These are phyloP conservation scores for Mucor indicus DNA, from an alignment of 371 early-diverging fungal genomes.

Conservation along the genomic window DNA sequence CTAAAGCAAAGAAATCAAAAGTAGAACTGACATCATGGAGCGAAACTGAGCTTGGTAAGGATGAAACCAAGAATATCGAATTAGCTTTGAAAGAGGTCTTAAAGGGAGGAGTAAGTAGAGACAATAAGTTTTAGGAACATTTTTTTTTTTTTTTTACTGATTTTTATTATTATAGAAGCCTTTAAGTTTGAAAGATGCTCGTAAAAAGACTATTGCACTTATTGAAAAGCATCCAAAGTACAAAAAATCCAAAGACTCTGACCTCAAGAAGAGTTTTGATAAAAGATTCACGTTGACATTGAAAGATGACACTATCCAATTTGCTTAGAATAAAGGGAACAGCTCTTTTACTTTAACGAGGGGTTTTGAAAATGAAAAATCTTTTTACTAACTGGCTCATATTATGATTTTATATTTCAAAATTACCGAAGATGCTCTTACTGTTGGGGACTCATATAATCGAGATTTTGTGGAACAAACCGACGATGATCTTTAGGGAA, in stretches of 20 bases:
- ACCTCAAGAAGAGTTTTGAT: constrained; percentile 28
- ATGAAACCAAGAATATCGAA: constrained; percentile 21
- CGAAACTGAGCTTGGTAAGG: constrained; percentile 22
- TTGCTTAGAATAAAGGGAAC: too few relatives aligned
- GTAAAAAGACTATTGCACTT: constrained; percentile 33
- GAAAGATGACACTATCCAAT: constrained; percentile 11
- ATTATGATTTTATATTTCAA: too few relatives aligned
- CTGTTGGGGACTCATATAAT: too few relatives aligned
- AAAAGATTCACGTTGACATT: constrained; percentile 15
- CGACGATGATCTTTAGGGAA: too few relatives aligned
- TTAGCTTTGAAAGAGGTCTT: constrained; percentile 31
- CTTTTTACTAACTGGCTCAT: too few relatives aligned
- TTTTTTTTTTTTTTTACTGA: too few relatives aligned
- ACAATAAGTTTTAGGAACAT: too few relatives aligned
- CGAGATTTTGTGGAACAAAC: too few relatives aligned
- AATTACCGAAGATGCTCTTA: too few relatives aligned
- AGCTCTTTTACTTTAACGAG: too few relatives aligned
- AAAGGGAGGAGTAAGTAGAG: constrained; percentile 19
- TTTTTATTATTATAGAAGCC: constrained; percentile 19
- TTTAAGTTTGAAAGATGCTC: constrained; percentile 26
- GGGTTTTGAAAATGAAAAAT: too few relatives aligned
- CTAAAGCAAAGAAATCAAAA: constrained; percentile 31
- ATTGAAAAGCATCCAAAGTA: constrained; percentile 30
- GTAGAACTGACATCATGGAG: constrained; percentile 25
- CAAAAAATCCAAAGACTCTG: constrained; percentile 17